Percentiles rank a stretch among this genome's conserved stretches.
These are phyloP conservation scores for Phaffomyces antillensis DNA, from an alignment of 805 yeast species.

Conservation along the genomic window DNA sequence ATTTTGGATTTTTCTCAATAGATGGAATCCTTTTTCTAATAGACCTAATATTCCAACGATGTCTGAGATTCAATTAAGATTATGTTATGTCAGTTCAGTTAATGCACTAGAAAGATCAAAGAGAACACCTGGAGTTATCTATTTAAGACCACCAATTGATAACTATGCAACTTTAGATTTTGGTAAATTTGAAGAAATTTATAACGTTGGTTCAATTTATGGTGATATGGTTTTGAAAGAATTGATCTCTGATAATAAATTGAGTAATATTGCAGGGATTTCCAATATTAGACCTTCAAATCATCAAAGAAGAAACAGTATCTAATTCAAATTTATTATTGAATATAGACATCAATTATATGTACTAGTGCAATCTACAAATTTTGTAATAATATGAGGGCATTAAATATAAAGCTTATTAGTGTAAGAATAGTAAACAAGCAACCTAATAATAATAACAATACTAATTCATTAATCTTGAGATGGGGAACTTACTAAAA, in stretches of 20 bases:
- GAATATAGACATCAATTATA: background rate
- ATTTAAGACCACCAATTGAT: slow-evolving; percentile 91
- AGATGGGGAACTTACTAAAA: slow-evolving; percentile 56
- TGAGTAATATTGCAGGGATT: slow-evolving; percentile 60
- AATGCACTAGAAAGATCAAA: slow-evolving; percentile 88
- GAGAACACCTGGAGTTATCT: slow-evolving; percentile 73
- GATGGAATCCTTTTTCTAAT: slow-evolving; percentile 83
- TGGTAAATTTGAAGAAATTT: slow-evolving; percentile 85
- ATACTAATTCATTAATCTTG: slow-evolving; percentile 14
- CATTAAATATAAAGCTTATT: background rate
- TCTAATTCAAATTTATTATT: slow-evolving; percentile 24
- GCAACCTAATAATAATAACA: background rate
- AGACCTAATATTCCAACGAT: slow-evolving; percentile 88
- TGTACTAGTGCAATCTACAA: too few relatives aligned
- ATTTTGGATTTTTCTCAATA: slow-evolving; percentile 78
- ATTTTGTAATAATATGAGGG: too few relatives aligned
- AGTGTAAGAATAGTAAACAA: background rate
- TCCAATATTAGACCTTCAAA: slow-evolving; percentile 26
- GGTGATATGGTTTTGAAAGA: slow-evolving; percentile 52
- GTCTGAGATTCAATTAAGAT: slow-evolving; percentile 89
- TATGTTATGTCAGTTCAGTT: slow-evolving; percentile 93
- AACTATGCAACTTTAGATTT: slow-evolving; percentile 87
- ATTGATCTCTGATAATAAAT: slow-evolving; percentile 42
- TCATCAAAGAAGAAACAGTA: slow-evolving; percentile 56
- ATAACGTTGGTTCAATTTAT: slow-evolving; percentile 69